Evolutionary conservation across 768 basidiomycete genomes (phyloP).

Genomic region (Scleroderma citrinum): DNA sequence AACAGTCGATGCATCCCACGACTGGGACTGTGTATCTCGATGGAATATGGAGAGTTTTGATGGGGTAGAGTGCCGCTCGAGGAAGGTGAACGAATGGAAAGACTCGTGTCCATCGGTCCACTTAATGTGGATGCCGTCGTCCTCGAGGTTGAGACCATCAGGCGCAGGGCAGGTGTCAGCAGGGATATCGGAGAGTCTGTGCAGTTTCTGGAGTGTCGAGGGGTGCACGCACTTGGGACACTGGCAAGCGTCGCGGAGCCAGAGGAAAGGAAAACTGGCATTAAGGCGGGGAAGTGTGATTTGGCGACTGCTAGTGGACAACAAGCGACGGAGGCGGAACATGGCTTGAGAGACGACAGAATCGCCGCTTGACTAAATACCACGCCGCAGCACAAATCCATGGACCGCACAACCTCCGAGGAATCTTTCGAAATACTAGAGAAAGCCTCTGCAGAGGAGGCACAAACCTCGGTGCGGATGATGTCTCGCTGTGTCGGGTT

Average conservation of each 20-base stretch:
- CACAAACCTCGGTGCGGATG: not conserved
- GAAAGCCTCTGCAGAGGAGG: constrained; percentile 6
- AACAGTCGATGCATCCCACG: constrained; percentile 45
- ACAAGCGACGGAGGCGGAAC: not conserved
- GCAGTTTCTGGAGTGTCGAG: constrained; percentile 71
- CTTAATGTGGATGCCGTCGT: constrained; percentile 41
- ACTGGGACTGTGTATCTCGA: constrained; percentile 30
- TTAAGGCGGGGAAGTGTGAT: constrained; percentile 28
- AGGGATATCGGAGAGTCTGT: constrained; percentile 61
- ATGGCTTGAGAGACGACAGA: not conserved
- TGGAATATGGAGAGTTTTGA: constrained; percentile 37
- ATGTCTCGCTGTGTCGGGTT: too few species aligned
- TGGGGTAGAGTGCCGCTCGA: constrained; percentile 42
- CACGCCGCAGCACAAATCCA: not conserved
- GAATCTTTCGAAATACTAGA: constrained; percentile 46
- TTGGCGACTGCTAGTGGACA: not conserved
- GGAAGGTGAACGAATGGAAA: constrained; percentile 43
- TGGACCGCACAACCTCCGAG: constrained; percentile 29
- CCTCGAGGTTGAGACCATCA: constrained; percentile 36
- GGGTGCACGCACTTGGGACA: constrained; percentile 72
- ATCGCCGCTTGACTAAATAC: not conserved
- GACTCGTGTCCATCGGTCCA: constrained; percentile 64
- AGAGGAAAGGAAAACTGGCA: constrained; percentile 55
- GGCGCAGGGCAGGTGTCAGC: constrained; percentile 39
- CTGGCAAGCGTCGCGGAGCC: constrained; percentile 83